Base-by-base conservation (phyloP, 78 protist genomes). In the Acrasis kona region DNA sequence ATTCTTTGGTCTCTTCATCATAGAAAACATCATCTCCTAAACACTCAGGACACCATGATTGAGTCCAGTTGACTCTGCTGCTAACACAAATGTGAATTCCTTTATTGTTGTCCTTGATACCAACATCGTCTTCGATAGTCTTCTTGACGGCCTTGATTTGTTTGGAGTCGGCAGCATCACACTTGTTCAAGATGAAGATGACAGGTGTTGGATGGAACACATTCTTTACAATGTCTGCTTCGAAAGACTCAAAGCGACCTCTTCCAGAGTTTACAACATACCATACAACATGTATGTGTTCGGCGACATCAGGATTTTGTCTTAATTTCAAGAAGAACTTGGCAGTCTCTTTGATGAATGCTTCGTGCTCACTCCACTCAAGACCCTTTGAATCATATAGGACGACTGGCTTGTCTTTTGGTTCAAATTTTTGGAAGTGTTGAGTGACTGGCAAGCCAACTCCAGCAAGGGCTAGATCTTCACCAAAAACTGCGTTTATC, bases 401-500 rank as follows among this genome's bases (percentile, higher is more conserved):
- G 19, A 50, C 61, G 19, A 50, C 61, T 50, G 61, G 61, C 19
- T 50, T 50, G 19, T 50, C 19, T 50, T 50, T 19, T n/a, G 61
- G 61, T 50, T 50, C 61, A 50, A 50, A 50, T 50, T 50, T 50
- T 50, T 50, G 61, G 19, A 50, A 50, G 34, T 50, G 61, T 50
- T 50, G 61, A n/a, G 61, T 50, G 19, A 50, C 61, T n/a, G 61
- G 61, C 61, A 50, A n/a, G 19, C 61, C 61, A n/a, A 19, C 61
- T n/a, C 61, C 61, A n/a, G 61, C 19, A n/a, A n/a, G 34, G 19
- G 61, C 61, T 50, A 50, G 34, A n/a, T 50, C 19, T 50, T 50
- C 61, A n/a, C 61, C 61, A 50, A 50, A 50, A 50, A 50, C 61
- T 50, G 61, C 61, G 61, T 50, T 50, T n/a, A 50, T 50, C 61